Evolutionary conservation across 345 rosid species (phyloP).

Genomic region (Nasturtium officinale): DNA sequence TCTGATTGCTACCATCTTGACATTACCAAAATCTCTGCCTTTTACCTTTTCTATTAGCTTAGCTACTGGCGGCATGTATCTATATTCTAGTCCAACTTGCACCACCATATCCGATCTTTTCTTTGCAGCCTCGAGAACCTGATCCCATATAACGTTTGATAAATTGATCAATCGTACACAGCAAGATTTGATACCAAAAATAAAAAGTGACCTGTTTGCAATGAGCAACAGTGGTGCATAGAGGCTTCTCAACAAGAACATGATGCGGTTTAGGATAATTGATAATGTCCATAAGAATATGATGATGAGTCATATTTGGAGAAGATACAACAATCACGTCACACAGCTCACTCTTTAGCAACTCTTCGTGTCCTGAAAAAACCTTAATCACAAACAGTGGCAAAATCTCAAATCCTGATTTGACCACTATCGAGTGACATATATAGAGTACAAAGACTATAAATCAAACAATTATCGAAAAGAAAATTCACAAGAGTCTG

Average conservation of each 20-base stretch:
- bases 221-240: constrained; percentile 83
- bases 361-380: constrained; percentile 75
- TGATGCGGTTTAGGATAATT: constrained; percentile 76
- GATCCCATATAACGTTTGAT: constrained; percentile 22
- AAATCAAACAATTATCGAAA: neutral
- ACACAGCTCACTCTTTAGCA: constrained; percentile 74
- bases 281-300: constrained; percentile 81
- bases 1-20: constrained; percentile 90
- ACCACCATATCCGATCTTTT: constrained; percentile 80
- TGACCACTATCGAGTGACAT: no score
- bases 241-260: constrained; percentile 94
- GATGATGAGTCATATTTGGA: constrained; percentile 93
- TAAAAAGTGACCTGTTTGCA: constrained; percentile 65
- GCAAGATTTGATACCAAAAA: neutral
- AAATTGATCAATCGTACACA: neutral
- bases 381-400: constrained; percentile 48
- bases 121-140: constrained; percentile 81
- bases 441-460: neutral
- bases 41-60: constrained; percentile 78
- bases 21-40: constrained; percentile 62
- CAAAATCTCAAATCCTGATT: neutral
- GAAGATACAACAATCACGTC: constrained; percentile 82
- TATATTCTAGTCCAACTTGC: constrained; percentile 90
- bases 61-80: constrained; percentile 96
- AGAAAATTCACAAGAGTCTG: neutral